phyloP scores from a whole-genome alignment of 805 yeast species.

The Sugiyamaella boreocaroliniensis region DNA sequence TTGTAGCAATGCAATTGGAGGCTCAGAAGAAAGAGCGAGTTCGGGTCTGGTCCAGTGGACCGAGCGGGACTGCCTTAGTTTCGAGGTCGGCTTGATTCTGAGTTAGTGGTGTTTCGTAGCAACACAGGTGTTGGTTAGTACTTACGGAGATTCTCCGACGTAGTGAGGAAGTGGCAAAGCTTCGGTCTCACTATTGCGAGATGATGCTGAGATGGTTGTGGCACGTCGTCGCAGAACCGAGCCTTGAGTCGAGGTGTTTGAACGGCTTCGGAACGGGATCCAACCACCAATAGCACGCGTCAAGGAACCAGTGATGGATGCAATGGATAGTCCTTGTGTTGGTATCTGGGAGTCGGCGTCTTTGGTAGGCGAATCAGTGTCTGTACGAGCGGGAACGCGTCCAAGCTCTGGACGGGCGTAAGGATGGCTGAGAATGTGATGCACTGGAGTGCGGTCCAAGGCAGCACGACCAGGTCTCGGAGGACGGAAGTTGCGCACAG shows the following conservation, averaged over 20 bases:
- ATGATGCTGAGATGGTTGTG: neutral
- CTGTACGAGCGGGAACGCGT: neutral
- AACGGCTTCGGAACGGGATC: neutral
- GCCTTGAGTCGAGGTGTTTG: neutral
- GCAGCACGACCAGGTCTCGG: constrained; percentile 1
- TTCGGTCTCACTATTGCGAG: neutral
- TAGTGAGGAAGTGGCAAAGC: constrained; percentile 7
- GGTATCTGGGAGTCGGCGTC: too few relatives aligned
- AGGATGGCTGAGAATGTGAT: neutral
- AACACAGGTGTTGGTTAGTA: neutral
- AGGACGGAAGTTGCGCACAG: neutral
- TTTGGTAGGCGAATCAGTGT: neutral
- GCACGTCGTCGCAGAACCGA: neutral
- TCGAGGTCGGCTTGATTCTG: neutral
- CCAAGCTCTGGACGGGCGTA: neutral
- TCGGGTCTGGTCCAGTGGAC: constrained; percentile 6
- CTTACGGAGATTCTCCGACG: constrained; percentile 13
- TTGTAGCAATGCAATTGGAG: neutral
- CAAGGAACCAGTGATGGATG: neutral
- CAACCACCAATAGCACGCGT: neutral
- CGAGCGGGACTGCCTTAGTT: neutral
- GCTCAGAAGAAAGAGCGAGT: constrained; percentile 8
- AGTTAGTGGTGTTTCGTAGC: neutral
- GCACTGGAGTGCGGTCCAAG: neutral
- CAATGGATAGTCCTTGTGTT: neutral